A percentile compares a stretch with the other conserved stretches of the same genome.
phyloP scores from a whole-genome alignment of 176 grass and related monocot genomes.

The Metroxylon sagu region DNA sequence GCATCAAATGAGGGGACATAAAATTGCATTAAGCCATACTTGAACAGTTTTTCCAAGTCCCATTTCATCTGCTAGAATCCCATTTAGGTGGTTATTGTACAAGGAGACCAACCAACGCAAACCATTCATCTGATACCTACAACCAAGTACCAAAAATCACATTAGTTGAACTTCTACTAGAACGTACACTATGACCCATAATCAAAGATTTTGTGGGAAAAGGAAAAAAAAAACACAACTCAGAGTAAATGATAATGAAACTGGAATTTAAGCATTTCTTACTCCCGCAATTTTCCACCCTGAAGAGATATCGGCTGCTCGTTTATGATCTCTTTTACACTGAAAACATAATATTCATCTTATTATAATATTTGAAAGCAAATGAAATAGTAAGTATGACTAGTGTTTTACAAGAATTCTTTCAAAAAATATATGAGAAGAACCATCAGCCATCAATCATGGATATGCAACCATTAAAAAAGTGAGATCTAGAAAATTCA shows the following conservation, averaged over 20 bases:
- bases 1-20: constrained; percentile 21
- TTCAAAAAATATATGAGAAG: too few species aligned
- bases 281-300: constrained; percentile 93
- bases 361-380: too few species aligned
- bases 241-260: constrained; percentile 8
- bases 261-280: constrained; percentile 18
- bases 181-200: not conserved
- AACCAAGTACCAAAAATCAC: constrained; percentile 19
- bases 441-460: too few species aligned
- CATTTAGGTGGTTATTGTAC: constrained; percentile 97
- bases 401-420: too few species aligned
- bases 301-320: constrained; percentile 79
- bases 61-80: constrained; percentile 99
- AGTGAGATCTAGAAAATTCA: not conserved
- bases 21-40: constrained; percentile 38
- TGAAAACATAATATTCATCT: constrained; percentile 25
- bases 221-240: not conserved
- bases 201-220: not conserved
- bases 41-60: constrained; percentile 99
- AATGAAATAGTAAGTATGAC: too few species aligned
- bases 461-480: too few species aligned
- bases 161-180: constrained; percentile 5
- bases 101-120: constrained; percentile 93
- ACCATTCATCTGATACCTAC: constrained; percentile 98
- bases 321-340: constrained; percentile 89